These are phyloP conservation scores for Aspergillus intermedius DNA, from an alignment of 2,329 filamentous ascomycete genomes.

Conservation along the genomic window DNA sequence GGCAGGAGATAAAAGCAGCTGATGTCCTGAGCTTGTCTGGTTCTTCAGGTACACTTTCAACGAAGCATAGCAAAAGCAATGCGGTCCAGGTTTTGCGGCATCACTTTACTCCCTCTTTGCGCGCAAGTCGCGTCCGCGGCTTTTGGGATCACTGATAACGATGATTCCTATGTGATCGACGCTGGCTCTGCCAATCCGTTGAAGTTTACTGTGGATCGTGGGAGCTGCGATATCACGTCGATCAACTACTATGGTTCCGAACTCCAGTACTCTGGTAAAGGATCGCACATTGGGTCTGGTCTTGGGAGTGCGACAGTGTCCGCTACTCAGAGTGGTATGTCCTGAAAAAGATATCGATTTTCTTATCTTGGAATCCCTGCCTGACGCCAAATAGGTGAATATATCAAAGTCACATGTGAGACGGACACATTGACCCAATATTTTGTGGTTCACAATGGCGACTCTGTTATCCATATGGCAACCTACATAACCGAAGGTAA, in stretches of 20 bases:
- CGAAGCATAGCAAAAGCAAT: slow-evolving; percentile 2
- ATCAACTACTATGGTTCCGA: slow-evolving; percentile 55
- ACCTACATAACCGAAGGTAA: slow-evolving; percentile 52
- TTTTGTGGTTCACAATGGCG: slow-evolving; percentile 55
- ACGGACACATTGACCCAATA: slow-evolving; percentile 59
- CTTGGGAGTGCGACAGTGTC: slow-evolving; percentile 54
- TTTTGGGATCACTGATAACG: slow-evolving; percentile 21
- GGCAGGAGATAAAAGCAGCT: too few species aligned
- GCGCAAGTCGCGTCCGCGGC: slow-evolving; percentile 18
- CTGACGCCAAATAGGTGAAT: slow-evolving; percentile 25
- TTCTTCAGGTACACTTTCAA: background rate
- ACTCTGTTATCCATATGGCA: slow-evolving; percentile 54
- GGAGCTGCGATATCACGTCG: slow-evolving; percentile 58
- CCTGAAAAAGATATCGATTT: background rate
- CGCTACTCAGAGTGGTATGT: slow-evolving; percentile 33
- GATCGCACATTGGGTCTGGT: slow-evolving; percentile 54
- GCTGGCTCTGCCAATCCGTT: slow-evolving; percentile 46
- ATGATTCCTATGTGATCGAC: slow-evolving; percentile 39
- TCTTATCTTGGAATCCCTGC: background rate
- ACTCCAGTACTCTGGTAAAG: slow-evolving; percentile 48
- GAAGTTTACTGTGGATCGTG: slow-evolving; percentile 46
- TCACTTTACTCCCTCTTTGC: slow-evolving; percentile 15
- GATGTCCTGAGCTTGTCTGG: too few species aligned
- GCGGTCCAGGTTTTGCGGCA: slow-evolving; percentile 11
- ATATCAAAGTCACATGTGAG: slow-evolving; percentile 57